Base-by-base conservation (phyloP, 2,329 filamentous ascomycete species). In the Trichoderma koningii region DNA sequence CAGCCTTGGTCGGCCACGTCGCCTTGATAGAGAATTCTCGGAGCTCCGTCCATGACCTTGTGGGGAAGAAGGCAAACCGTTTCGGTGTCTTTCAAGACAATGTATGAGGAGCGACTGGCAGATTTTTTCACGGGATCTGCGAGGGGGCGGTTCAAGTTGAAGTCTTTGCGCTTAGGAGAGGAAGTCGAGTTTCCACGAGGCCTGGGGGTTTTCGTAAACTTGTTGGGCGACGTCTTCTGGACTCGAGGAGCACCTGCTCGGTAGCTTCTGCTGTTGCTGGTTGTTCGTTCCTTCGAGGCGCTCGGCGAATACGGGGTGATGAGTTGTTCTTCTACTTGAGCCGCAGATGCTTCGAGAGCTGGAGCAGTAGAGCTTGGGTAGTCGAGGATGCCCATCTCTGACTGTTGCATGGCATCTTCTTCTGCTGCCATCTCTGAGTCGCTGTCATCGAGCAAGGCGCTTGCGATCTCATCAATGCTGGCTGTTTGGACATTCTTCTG, bases 401-500 rank as follows among this genome's bases (percentile, higher is more conserved):
- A 63, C 42, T 50, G 34, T 26, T 65, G 55, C 10, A 38, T 26
- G 23, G 52, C 41, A 3, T 47, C 63, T 14, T 55, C 50, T 17
- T 68, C 66, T 23, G 59, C 56, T 10, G 64, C 48, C 21, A 64
- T 63, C 5, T 57, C 41, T 14, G 61, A 68, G 28, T 19, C 60
- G 34, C 70, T 71, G 57, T 73, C 70, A 9, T 74, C 73, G 4
- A 75, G 59, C 2, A 75, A 59, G 34, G 70, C 71, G 34, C 73
- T 76, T n/a, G 73, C 74, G 60, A 75, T 71, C 55, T 71, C 69
- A 7, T 74, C 71, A 21, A 73, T 67, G 51, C 59, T 68, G 30
- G 53, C 53, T 30, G 65, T 57, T 15, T 55, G 66, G n/a, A 42
- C 15, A 44, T 41, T 23, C 44, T 66, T n/a, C 59, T 60, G 61